Base-by-base conservation (phyloP, 257 asterid genomes). In the Rauvolfia tetraphylla region DNA sequence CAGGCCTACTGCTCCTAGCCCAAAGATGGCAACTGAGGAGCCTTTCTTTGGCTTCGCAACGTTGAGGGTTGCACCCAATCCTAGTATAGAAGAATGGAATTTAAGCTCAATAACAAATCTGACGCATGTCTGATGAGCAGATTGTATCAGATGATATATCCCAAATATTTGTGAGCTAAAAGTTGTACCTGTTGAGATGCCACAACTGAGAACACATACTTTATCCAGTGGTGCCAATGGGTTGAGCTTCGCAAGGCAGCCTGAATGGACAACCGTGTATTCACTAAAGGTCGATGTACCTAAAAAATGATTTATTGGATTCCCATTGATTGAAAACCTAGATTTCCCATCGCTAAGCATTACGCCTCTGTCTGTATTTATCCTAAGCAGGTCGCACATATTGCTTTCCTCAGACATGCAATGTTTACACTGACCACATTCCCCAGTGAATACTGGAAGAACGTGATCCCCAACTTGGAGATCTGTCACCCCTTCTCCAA, bases 1-100 rank as follows among this genome's bases (percentile, higher is more conserved):
- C 73, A 92, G 93, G 73, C 97, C 97, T 25, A 92, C 96, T 17
- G 97, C 97, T 39, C 97, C 97, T 81, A 92, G 80, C 41, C 97
- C 97, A 33, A 92, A 92, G 49, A 92, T 68, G 59, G 93, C 97
- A 58, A 92, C 94, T 51, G 90, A 77, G 5, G 97, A 92, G 29
- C 96, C 96, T 84, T 84, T 83, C 0, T 84, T 79, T 25, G 97
- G 97, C 83, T 88, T 92, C 0, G 97, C 97, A 57, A 90, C 97
- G 76, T 92, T 92, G 80, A 92, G 67, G 3, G 92, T 78, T 7
- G 97, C 97, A 22, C 97, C 97, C 76, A 92, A 85, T 53, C 97
- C 97, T 92, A 48, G 65, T 59, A 33, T 0, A 42, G 54, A 57
- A 62, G 3, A 42, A 61, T 22, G 18, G 3, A 72, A 34, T 46